A percentile compares a stretch with the other conserved stretches of the same genome.
Conservation (phyloP, 805 yeast species). For the Nakazawaea anatomiae region DNA sequence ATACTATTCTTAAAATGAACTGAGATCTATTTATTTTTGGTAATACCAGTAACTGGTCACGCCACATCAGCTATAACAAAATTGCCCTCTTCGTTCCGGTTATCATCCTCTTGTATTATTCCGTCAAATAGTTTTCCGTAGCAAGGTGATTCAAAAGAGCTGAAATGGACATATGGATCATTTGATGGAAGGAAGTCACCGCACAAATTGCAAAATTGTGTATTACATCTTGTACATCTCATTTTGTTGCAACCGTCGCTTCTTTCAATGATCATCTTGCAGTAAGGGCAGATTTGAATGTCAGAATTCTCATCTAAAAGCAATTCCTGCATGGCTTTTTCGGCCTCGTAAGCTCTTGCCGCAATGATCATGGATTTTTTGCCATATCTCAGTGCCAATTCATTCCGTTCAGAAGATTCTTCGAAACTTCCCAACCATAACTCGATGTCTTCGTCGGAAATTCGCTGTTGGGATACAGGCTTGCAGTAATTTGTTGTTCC, state of each 20-base stretch:
- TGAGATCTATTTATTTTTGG: neutral
- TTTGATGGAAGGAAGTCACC: conserved; percentile 31
- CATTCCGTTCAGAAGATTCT: conserved; percentile 26
- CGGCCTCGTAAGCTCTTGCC: conserved; percentile 40
- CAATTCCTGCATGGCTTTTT: conserved; percentile 37
- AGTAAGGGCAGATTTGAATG: conserved; percentile 46
- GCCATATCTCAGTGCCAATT: conserved; percentile 36
- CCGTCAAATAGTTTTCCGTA: conserved; percentile 50
- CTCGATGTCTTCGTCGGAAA: conserved; percentile 31
- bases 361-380: conserved; percentile 32
- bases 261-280: conserved; percentile 43
- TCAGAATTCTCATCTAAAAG: conserved; percentile 34
- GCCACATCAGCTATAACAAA: too few relatives aligned
- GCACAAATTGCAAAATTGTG: conserved; percentile 51
- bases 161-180: conserved; percentile 50
- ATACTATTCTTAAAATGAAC: neutral
- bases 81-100: neutral
- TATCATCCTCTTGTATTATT: conserved; percentile 24
- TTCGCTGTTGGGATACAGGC: conserved; percentile 24
- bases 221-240: conserved; percentile 45
- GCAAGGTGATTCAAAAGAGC: conserved; percentile 34
- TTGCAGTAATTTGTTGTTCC: conserved; percentile 44
- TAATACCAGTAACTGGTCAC: too few relatives aligned
- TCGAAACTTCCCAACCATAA: conserved; percentile 26
- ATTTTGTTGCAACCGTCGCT: conserved; percentile 63